Conservation (phyloP, 73 alveolate genomes). For the Uronychia setigera region DNA sequence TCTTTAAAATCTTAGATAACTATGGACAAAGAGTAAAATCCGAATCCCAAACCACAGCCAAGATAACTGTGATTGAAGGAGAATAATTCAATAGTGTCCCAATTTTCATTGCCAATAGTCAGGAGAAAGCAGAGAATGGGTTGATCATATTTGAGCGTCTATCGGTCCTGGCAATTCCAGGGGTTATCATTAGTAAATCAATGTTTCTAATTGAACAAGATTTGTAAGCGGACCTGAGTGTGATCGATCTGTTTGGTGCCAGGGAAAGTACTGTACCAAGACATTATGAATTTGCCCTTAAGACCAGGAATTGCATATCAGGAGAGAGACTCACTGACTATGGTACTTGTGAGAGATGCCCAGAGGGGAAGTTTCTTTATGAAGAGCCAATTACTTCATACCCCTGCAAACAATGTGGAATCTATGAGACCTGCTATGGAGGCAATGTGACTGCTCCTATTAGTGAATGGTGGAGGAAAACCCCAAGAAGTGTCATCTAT, state of each 20-base stretch:
- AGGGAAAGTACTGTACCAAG: not conserved
- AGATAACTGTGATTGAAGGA: not conserved
- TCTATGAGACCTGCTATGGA: conserved; percentile 27
- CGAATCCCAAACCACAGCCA: not conserved
- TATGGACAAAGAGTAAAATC: not conserved
- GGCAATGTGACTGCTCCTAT: conserved; percentile 45
- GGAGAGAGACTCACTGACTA: conserved; percentile 17
- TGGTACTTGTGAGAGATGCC: conserved; percentile 14
- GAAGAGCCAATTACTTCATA: not conserved
- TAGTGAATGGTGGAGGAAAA: conserved; percentile 43
- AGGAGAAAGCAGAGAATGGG: not conserved
- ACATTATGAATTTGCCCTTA: not conserved
- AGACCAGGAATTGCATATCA: conserved; percentile 1
- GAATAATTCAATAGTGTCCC: not conserved
- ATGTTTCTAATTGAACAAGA: not conserved
- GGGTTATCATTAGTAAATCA: not conserved
- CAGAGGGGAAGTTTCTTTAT: conserved; percentile 16
- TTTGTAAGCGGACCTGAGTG: not conserved
- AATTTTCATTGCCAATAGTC: not conserved
- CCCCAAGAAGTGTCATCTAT: not conserved
- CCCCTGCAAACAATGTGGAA: conserved; percentile 3
- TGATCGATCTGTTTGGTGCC: not conserved
- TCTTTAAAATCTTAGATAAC: not conserved
- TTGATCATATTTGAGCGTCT: not conserved
- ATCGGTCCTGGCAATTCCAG: conserved; percentile 4